Evolutionary conservation across 192 early-diverging fungal species (phyloP), one percentile per base, ranked within the genome.

Genomic region (Jimgerdemannia lactiflua): DNA sequence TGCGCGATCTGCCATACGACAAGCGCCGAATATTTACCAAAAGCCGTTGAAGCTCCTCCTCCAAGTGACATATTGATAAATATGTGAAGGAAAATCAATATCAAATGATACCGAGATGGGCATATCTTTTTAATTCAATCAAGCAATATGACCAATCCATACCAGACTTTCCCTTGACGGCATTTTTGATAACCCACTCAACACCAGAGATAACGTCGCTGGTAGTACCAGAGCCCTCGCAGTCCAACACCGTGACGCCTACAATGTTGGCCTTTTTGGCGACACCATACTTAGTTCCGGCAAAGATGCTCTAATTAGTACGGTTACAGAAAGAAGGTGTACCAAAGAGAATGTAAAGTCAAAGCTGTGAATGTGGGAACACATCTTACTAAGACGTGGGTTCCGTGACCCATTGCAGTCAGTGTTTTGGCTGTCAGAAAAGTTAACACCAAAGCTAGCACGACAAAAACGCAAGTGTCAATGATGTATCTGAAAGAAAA

Each of bases 41-140:
- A 86, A 3, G 94, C 87, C 67, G 86, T 84, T 71, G 91, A 94
- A 71, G 88, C 86, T 39, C 92, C 91, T 71, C 96, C 96, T 43
- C 97, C 97, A 66, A 99, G 83, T 44, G 88, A 91, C 97, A 99
- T 98, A 86, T 97, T 98, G 70, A 94, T 94, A 4, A 97, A 94
- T 29, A 1, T 29, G 29, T 0, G 29, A 29, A 29, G 29, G 29
- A 29, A 29, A 29, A 29, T 29, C 1, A 29, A 0, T 29, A 1
- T 29, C 29, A 29, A 29, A 29, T 29, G 29, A 29, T 29, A 1
- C 29, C 29, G 29, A 29, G 29, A 29, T 29, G 29, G 29, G 29
- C 29, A n/a, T n/a, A n/a, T n/a, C n/a, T n/a, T n/a, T n/a, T n/a
- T n/a, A n/a, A n/a, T n/a, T 29, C 29, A 29, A 29, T 29, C 29